Evolutionary conservation across 2,329 filamentous ascomycete species (phyloP), one percentile per base, ranked within the genome.

Genomic region (Cladosporium oxysporum): DNA sequence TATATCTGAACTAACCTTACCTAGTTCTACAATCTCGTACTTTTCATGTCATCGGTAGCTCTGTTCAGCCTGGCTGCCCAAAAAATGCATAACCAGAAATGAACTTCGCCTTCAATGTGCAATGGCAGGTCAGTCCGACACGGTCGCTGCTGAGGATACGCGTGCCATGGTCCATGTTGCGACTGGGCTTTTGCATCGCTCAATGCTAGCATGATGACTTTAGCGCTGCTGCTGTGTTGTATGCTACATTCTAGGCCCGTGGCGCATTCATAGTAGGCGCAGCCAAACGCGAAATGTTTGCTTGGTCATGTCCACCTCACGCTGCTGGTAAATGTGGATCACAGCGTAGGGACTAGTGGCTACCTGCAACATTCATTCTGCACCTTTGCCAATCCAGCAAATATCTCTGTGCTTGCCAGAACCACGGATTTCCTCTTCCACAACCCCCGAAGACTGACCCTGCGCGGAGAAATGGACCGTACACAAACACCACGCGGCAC

Each of bases 31-130:
- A 98, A 99, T 75, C 88, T 96, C 0, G 93, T 97, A 0, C 83
- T 98, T 2, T 99, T 98, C 81, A 94, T 99, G 84, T 95, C 93
- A 28, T 97, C 95, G 0, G 91, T 99, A 28, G 93, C 94, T 8
- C 88, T 97, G 67, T 97, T 98, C 82, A 96, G 94, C 77, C 82
- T 99, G 67, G 89, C 95, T 68, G 95, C 94, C 31, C 95, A 99
- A 76, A 90, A 90, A 71, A 91, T 97, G 85, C 84, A 83, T 68
- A 79, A 79, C 18, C 71, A 72, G 23, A 57, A 47, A 57, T 63
- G 33, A 58, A 6, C 31, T 7, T 21, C 33, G 18, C 26, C 16
- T 33, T n/a, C 41, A 1, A 21, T 21, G 6, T 11, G 41, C 10
- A 5, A 12, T 47, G 41, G n/a, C n/a, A 47, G 12, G 21, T 12